phyloP scores from a whole-genome alignment of 495 filamentous ascomycete species.

The Letharia lupina region DNA sequence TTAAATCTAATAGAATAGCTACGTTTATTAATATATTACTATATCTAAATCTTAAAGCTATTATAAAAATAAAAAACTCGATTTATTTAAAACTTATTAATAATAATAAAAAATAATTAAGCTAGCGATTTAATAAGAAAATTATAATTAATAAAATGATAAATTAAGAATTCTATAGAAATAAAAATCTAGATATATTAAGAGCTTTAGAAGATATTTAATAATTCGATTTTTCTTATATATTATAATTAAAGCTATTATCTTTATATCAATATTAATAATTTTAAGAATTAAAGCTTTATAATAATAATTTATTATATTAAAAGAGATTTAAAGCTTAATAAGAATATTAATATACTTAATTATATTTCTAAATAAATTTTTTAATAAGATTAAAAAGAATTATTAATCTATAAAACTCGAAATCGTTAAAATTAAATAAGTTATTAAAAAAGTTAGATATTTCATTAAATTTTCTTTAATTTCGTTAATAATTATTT shows the following conservation, averaged over 20 bases:
- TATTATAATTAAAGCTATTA: neutral
- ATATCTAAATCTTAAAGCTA: too few relatives aligned
- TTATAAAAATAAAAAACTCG: too few relatives aligned
- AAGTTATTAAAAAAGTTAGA: too few relatives aligned
- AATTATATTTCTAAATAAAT: neutral
- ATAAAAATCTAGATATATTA: neutral
- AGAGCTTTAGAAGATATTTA: neutral
- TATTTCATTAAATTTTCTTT: too few relatives aligned
- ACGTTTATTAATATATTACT: too few relatives aligned
- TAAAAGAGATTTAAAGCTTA: neutral
- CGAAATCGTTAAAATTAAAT: too few relatives aligned
- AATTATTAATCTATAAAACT: too few relatives aligned
- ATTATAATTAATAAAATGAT: neutral
- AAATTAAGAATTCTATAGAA: neutral
- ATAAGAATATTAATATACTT: neutral
- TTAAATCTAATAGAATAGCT: neutral
- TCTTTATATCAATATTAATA: too few relatives aligned
- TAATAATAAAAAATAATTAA: neutral
- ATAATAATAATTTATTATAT: conserved; percentile 1
- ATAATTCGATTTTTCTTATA: neutral
- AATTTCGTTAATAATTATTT: too few relatives aligned
- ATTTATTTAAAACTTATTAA: too few relatives aligned
- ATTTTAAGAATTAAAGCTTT: neutral
- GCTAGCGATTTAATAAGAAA: neutral
- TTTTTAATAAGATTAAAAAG: too few relatives aligned